Base-by-base conservation (phyloP, 148 eudicot species). In the Rheum nobile region DNA sequence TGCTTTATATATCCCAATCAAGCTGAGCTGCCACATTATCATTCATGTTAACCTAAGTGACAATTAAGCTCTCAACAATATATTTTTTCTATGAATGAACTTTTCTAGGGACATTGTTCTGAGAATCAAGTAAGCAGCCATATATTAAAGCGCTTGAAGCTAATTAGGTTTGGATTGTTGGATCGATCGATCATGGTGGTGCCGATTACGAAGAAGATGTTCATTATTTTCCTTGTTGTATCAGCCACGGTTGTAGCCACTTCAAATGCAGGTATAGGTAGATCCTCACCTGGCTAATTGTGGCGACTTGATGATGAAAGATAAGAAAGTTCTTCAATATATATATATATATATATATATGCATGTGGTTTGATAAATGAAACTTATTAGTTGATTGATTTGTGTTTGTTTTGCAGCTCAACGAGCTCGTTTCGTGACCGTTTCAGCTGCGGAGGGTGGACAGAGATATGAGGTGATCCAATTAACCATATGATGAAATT, bases 231-330 rank as follows among this genome's bases (percentile, higher is more conserved):
- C 57, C 85, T 92, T 80, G 55, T 87, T 79, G 71, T 92, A 73
- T 82, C 81, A 39, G 80, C 86, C 54, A 77, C 85, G 55, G 48
- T 88, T 80, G 28, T 87, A 44, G 72, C 88, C 59, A 79, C 87
- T 80, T 85, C 89, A 43, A 71, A 17, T 81, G 93, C 96, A 85
- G 98, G 98, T 92, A 72, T 9, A 57, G 43, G 8, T 42, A 34
- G 3, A 12, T 12, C n/a, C 14, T 0, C 52, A 4, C 10, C 43
- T 41, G 11, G 11, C 43, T 41, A 41, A 41, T 41, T 41, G n/a
- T n/a, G n/a, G n/a, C n/a, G n/a, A n/a, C n/a, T n/a, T n/a, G n/a
- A n/a, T n/a, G n/a, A n/a, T n/a, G n/a, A n/a, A n/a, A n/a, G n/a
- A n/a, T n/a, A n/a, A n/a, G n/a, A n/a, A n/a, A n/a, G n/a, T n/a